A percentile compares a stretch with the other conserved stretches of the same genome.
Evolutionary conservation across 176 grass and related monocot species (phyloP).

Genomic region (bread wheat (Triticum aestivum)): IWGSC_CS_RefSeq_v2.1 NC_057797.1:54764166-54764665

Average conservation of each 20-base stretch:
- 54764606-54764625: neutral
- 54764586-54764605: neutral
- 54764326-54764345: neutral
- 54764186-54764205: neutral
- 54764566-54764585: neutral
- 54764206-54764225: neutral
- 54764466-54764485: neutral
- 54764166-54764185: neutral
- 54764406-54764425: neutral
- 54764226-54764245: neutral
- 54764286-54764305: neutral
- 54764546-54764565: neutral
- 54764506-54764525: neutral
- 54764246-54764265: conserved; percentile 25
- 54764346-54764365: neutral
- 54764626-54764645: neutral
- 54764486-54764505: neutral
- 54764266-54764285: neutral
- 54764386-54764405: neutral
- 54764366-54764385: neutral
- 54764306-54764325: neutral
- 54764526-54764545: neutral
- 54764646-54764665: neutral
- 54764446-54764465: neutral
- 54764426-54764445: neutral